Evolutionary conservation across 306 rosid genomes (phyloP), one percentile per base, ranked within the genome.

Genomic region (Mimosa pudica): DNA sequence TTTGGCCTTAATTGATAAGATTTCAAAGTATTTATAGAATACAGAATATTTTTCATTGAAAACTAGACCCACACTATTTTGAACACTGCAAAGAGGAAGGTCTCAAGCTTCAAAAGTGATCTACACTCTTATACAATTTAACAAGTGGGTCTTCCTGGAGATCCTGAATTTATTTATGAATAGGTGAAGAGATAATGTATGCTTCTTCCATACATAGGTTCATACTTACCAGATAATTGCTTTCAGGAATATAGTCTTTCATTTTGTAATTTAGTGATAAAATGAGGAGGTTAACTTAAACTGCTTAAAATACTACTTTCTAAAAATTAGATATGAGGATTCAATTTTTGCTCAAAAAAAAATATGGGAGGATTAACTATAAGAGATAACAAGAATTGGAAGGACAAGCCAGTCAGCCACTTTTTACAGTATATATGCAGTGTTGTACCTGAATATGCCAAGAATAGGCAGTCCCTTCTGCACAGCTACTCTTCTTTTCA

Each of bases 381-480:
- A 60, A 60, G 41, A 30, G 67, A 61, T 61, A 10, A 30, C 41
- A 61, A 10, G 67, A 30, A 61, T 30, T 30, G 7, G 38, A 78
- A 12, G 36, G 30, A 68, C 60, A 61, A 60, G 18, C 58, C 36
- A 72, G 47, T 69, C 32, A 10, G 55, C 52, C 44, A 36, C 65
- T 10, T 13, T 14, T n/a, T 69, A 55, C 44, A 84, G 48, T 36
- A 77, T 58, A 33, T 24, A 33, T 62, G 52, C 51, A 70, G 41
- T 14, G 73, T 38, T 63, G 57, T 83, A 95, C 98, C 97, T 89
- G 86, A 95, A 87, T 74, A 89, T 75, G 65, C 98, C 98, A 73
- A 92, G 85, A 84, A 95, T 88, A 48, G 93, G 98, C 78, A 95
- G 92, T 57, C 96, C 91, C 85, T 75, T 95, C 88, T 90, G 88